Conservation (phyloP, 2,329 filamentous ascomycete species). For the Berkeleyomyces rouxiae region DNA sequence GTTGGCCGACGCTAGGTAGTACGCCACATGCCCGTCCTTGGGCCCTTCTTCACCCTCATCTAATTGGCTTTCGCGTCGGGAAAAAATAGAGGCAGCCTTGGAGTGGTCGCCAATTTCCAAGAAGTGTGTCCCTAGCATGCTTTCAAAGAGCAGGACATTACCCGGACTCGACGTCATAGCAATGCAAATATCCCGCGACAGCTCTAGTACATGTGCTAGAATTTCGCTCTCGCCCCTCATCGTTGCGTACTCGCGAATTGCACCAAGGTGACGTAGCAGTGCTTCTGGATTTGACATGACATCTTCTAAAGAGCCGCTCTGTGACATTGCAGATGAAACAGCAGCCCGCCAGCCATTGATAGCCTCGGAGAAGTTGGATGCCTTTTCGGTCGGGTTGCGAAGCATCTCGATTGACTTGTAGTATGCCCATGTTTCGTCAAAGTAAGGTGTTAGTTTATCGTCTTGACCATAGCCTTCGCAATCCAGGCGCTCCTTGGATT, state of each 20-base stretch:
- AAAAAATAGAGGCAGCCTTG: slow-evolving; percentile 36
- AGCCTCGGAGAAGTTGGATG: slow-evolving; percentile 6
- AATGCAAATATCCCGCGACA: slow-evolving; percentile 26
- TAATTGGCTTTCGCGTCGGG: slow-evolving; percentile 34
- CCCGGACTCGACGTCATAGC: slow-evolving; percentile 19
- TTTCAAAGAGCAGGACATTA: slow-evolving; percentile 29
- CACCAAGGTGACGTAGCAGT: slow-evolving; percentile 33
- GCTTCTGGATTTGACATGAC: slow-evolving; percentile 25
- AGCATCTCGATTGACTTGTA: slow-evolving; percentile 13
- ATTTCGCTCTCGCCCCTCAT: slow-evolving; percentile 33
- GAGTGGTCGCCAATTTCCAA: slow-evolving; percentile 34
- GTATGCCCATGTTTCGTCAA: slow-evolving; percentile 12
- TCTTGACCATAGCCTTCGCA: slow-evolving; percentile 8
- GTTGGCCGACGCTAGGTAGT: slow-evolving; percentile 55
- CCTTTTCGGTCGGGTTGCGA: not conserved
- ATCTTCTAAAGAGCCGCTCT: slow-evolving; percentile 12
- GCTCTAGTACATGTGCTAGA: slow-evolving; percentile 30
- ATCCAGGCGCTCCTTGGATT: slow-evolving; percentile 6
- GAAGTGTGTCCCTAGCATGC: slow-evolving; percentile 35
- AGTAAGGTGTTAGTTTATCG: slow-evolving; percentile 7
- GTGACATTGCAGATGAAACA: slow-evolving; percentile 10
- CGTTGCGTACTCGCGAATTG: slow-evolving; percentile 33
- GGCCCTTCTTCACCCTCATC: slow-evolving; percentile 22
- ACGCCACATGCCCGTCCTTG: slow-evolving; percentile 26
- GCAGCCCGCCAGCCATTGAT: slow-evolving; percentile 10